phyloP scores from a whole-genome alignment of 768 basidiomycete genomes.

The Suillus alpinus region DNA sequence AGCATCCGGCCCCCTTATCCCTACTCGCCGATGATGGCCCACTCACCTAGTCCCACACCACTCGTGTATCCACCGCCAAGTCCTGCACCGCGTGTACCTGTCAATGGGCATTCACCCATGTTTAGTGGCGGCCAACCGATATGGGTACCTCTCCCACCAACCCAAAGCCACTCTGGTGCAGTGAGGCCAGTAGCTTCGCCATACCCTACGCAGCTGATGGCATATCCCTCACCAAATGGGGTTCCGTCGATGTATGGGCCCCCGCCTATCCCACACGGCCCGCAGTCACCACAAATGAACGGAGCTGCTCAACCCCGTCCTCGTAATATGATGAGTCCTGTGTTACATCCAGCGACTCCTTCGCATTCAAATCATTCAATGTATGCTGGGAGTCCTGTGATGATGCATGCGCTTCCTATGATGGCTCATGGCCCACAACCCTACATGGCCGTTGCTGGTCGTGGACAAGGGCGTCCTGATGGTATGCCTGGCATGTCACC shows the following conservation, averaged over 20 bases:
- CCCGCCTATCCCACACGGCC: slow-evolving; percentile 39
- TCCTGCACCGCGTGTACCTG: slow-evolving; percentile 61
- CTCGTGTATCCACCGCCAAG: slow-evolving; percentile 67
- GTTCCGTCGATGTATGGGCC: slow-evolving; percentile 47
- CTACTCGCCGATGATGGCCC: slow-evolving; percentile 66
- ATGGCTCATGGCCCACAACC: slow-evolving; percentile 29
- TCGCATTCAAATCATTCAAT: slow-evolving; percentile 40
- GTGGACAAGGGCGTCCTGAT: slow-evolving; percentile 49
- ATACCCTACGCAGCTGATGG: slow-evolving; percentile 62
- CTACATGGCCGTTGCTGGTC: slow-evolving; percentile 47
- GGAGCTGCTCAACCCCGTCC: slow-evolving; percentile 38
- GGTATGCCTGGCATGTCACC: slow-evolving; percentile 39
- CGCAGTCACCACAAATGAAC: slow-evolving; percentile 34
- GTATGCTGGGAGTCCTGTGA: slow-evolving; percentile 66
- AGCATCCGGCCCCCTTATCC: slow-evolving; percentile 56
- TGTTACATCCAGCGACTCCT: slow-evolving; percentile 55
- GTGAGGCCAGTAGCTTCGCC: slow-evolving; percentile 59
- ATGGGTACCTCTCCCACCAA: slow-evolving; percentile 57
- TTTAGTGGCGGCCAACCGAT: slow-evolving; percentile 51
- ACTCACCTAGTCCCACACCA: slow-evolving; percentile 62
- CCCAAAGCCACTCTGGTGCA: slow-evolving; percentile 47
- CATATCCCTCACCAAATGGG: slow-evolving; percentile 56
- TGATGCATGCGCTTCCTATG: slow-evolving; percentile 56
- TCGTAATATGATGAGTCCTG: slow-evolving; percentile 69
- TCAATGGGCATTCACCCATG: slow-evolving; percentile 59